These are phyloP conservation scores for Monosporascus sp. DNA, from an alignment of 2,329 filamentous ascomycete genomes.

Conservation along the genomic window DNA sequence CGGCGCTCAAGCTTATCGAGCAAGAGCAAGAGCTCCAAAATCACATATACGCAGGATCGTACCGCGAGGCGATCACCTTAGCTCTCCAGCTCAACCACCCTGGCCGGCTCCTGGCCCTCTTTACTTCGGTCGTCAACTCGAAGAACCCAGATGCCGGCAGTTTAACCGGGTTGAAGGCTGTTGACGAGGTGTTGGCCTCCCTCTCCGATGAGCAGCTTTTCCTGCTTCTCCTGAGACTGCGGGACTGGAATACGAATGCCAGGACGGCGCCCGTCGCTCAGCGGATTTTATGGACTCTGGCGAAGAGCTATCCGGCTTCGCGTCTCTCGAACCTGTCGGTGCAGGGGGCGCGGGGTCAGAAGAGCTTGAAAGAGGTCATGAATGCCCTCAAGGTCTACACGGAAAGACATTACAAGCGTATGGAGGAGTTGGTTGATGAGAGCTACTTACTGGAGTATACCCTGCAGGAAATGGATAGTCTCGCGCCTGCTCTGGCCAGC, in stretches of 20 bases:
- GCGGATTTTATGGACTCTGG: conserved; percentile 72
- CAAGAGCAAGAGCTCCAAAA: conserved; percentile 94
- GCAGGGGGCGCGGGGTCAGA: conserved; percentile 50
- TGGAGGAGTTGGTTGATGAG: conserved; percentile 89
- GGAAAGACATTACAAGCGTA: conserved; percentile 82
- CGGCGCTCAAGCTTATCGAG: conserved; percentile 75
- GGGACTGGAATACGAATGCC: conserved; percentile 98
- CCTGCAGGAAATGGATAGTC: conserved; percentile 82
- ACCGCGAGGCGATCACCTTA: conserved; percentile 86
- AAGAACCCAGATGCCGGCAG: conserved; percentile 56
- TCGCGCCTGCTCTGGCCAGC: conserved; percentile 40
- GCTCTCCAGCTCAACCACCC: conserved; percentile 94
- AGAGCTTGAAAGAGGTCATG: conserved; percentile 75
- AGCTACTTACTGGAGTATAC: conserved; percentile 94
- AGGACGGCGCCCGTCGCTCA: conserved; percentile 82
- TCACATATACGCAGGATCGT: conserved; percentile 80
- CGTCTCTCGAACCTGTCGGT: conserved; percentile 68
- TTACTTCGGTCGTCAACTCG: conserved; percentile 70
- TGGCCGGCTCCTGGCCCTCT: conserved; percentile 75
- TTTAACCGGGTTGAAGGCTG: conserved; percentile 59
- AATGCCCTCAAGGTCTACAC: conserved; percentile 88
- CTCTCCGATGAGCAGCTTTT: conserved; percentile 84
- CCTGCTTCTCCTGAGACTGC: conserved; percentile 69
- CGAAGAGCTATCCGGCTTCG: conserved; percentile 74
- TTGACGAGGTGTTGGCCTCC: conserved; percentile 76